A percentile compares a stretch with the other conserved stretches of the same genome.
phyloP scores from a whole-genome alignment of 306 rosid species.

The Prunus kanzakura region DNA sequence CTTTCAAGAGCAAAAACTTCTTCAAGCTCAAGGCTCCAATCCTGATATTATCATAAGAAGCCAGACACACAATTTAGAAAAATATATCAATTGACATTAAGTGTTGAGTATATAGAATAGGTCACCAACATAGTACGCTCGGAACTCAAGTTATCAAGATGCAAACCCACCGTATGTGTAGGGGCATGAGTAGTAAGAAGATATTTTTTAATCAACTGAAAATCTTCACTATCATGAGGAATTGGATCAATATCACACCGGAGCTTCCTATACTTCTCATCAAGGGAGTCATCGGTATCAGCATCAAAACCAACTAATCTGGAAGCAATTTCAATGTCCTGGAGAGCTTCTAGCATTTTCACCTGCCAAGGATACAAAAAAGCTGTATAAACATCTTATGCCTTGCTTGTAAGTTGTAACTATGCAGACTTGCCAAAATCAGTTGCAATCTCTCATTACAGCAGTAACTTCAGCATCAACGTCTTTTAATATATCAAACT shows the following conservation, averaged over 20 bases:
- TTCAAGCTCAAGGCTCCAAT: slow-evolving; percentile 95
- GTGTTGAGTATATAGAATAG: background rate
- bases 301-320: slow-evolving; percentile 90
- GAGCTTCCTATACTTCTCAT: slow-evolving; percentile 89
- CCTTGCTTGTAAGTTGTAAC: background rate
- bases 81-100: background rate
- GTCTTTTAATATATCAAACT: background rate
- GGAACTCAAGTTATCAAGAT: background rate
- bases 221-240: slow-evolving; percentile 84
- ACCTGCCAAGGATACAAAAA: slow-evolving; percentile 47
- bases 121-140: slow-evolving; percentile 3
- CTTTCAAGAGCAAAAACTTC: slow-evolving; percentile 92
- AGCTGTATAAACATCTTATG: background rate
- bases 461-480: background rate
- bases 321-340: slow-evolving; percentile 97
- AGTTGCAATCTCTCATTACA: background rate
- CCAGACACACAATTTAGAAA: slow-evolving; percentile 13
- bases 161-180: slow-evolving; percentile 72
- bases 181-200: slow-evolving; percentile 94
- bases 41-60: slow-evolving; percentile 45
- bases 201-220: slow-evolving; percentile 69
- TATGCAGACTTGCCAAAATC: background rate
- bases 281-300: slow-evolving; percentile 71
- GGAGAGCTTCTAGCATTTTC: slow-evolving; percentile 99
- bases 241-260: slow-evolving; percentile 71